Base-by-base conservation (phyloP, 495 filamentous ascomycete species). In the Penicillium maclennaniae region DNA sequence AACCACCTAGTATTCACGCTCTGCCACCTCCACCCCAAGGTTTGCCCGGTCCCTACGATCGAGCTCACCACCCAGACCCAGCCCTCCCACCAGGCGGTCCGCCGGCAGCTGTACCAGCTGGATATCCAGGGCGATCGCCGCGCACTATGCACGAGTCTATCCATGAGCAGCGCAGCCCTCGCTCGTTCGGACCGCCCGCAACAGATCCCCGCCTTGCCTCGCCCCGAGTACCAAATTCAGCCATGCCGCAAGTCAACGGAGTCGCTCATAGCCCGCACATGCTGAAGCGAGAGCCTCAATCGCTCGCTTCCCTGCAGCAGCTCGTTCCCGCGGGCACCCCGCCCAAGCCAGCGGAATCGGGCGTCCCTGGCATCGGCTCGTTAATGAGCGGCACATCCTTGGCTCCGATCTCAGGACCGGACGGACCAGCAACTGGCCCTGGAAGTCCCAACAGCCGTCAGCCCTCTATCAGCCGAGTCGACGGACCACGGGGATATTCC, bases 401-500 rank as follows among this genome's bases (percentile, higher is more conserved):
- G 49, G 71, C 76, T 7, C 66, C 76, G 17, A 69, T 74, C 25
- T 70, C 73, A 1, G 65, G 71, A 8, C 56, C 67, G 10, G 61
- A 60, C 12, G 58, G 60, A 37, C 55, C 65, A 25, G 47, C 31
- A 15, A 49, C 44, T 50, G 47, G 55, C 4, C 43, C 50, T 10
- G 45, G 53, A 19, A 61, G 53, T 34, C 49, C 58, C n/a, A 55
- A 52, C 9, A 45, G 42, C 16, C 50, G 28, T 25, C 58, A 51
- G 4, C 49, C 60, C 5, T 43, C 51, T 8, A 25, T 54, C 42
- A 61, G 69, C 23, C 60, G 69, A 2, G n/a, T 7, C 21, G 79
- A 81, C 9, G 80, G 78, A 9, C 81, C 79, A 0, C 74, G 79
- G 36, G 36, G 83, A 85, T 61, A 86, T 86, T 49, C 83, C 83